phyloP scores from a whole-genome alignment of 768 basidiomycete genomes.

The Porpolomopsis calyptriformis region DNA sequence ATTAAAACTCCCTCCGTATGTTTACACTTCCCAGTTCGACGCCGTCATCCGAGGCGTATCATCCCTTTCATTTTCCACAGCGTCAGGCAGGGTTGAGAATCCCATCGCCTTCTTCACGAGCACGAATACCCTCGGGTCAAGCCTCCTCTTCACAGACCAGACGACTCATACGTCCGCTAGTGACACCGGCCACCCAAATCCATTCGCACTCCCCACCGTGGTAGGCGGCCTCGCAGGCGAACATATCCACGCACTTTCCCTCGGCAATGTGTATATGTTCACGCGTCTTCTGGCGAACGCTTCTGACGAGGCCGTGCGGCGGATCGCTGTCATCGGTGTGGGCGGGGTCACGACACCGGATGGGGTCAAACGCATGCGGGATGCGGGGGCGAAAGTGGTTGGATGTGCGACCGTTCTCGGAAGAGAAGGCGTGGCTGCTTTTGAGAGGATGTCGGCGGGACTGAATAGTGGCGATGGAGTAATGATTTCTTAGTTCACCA shows the following conservation, averaged over 20 bases:
- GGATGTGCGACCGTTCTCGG: conserved; percentile 48
- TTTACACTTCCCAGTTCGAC: conserved; percentile 49
- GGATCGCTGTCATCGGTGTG: conserved; percentile 63
- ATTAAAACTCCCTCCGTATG: conserved; percentile 72
- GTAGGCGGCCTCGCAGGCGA: conserved; percentile 74
- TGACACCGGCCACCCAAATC: conserved; percentile 6
- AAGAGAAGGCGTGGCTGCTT: conserved; percentile 28
- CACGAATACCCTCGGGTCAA: conserved; percentile 71
- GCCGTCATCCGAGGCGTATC: conserved; percentile 39
- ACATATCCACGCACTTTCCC: conserved; percentile 58
- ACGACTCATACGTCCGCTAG: conserved; percentile 12
- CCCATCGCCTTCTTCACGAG: conserved; percentile 69
- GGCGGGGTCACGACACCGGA: conserved; percentile 64
- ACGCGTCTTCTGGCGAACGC: conserved; percentile 35
- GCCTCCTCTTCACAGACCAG: conserved; percentile 54
- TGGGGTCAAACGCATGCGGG: conserved; percentile 55
- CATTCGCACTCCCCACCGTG: conserved; percentile 52
- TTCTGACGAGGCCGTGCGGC: conserved; percentile 27
- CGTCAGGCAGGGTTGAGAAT: conserved; percentile 11
- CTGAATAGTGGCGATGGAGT: neutral
- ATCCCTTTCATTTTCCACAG: conserved; percentile 23
- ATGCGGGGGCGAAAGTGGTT: conserved; percentile 43
- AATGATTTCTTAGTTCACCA: neutral
- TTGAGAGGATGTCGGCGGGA: neutral
- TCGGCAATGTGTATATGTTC: conserved; percentile 70